A percentile compares a stretch with the other conserved stretches of the same genome.
These are phyloP conservation scores for Dioscorea cayenensis DNA, from an alignment of 116 monocot genomes.

Conservation along the genomic window DNA sequence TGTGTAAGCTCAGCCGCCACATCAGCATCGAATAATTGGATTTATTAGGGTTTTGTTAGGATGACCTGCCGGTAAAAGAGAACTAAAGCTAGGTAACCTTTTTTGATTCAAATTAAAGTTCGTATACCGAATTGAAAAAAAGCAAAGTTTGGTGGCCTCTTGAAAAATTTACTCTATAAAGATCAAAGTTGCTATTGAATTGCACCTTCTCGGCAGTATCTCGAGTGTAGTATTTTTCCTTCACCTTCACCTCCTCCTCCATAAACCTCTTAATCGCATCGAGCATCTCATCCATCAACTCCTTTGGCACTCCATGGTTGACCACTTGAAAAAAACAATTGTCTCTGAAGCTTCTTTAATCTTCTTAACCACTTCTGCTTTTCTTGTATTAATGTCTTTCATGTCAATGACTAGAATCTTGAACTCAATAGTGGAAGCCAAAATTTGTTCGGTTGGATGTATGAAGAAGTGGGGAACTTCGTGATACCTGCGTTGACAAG, in stretches of 20 bases:
- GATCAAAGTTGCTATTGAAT: constrained; percentile 39
- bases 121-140: too few relatives aligned
- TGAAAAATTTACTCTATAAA: too few relatives aligned
- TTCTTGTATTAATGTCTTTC: neutral
- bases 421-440: neutral
- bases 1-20: too few relatives aligned
- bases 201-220: constrained; percentile 22
- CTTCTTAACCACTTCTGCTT: neutral
- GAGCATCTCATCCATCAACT: constrained; percentile 14
- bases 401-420: constrained; percentile 29
- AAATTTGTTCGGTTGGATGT: neutral
- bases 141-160: too few relatives aligned
- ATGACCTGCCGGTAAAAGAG: too few relatives aligned
- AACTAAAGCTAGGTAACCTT: too few relatives aligned
- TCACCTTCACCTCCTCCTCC: constrained; percentile 26
- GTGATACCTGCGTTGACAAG: constrained; percentile 47
- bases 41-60: too few relatives aligned
- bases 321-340: too few relatives aligned
- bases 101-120: too few relatives aligned
- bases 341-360: constrained; percentile 14
- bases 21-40: too few relatives aligned
- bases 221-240: constrained; percentile 27
- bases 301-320: constrained; percentile 30
- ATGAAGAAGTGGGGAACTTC: constrained; percentile 45
- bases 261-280: constrained; percentile 28